Evolutionary conservation across 257 asterid genomes (phyloP), one percentile per base, ranked within the genome.

Genomic region (Striga asiatica): DNA sequence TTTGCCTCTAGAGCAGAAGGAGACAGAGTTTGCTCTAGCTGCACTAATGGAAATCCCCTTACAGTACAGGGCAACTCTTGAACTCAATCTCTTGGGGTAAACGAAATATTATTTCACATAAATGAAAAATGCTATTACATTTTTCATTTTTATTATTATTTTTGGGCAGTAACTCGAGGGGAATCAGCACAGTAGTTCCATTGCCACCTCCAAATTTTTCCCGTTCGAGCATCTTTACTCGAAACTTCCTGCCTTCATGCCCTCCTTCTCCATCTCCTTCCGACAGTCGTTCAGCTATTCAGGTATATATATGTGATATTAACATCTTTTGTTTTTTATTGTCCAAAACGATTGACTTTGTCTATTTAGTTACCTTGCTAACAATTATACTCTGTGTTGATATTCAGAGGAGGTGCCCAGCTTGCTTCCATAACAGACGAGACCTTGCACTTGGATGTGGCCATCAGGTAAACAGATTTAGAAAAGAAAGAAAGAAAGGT

Each of bases 41-140:
- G 85, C 97, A 17, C 76, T 88, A 72, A 88, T 88, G 97, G 97
- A 88, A 74, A 81, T 88, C 24, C 97, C 95, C 50, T 24, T 86
- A 17, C 97, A 88, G 60, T 88, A 80, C 66, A 88, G 82, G 73
- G 97, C 97, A 17, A 79, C 95, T 2, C 45, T 85, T 66, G 87
- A 80, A 78, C 88, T 88, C 31, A 73, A 77, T 72, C 24, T 85
- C 66, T 71, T 85, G 71, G 97, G 97, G 97, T 86, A 86, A 71
- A n/a, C n/a, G n/a, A n/a, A n/a, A n/a, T n/a, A n/a, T n/a, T n/a
- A n/a, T n/a, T n/a, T n/a, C n/a, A n/a, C n/a, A n/a, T n/a, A n/a
- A n/a, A n/a, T n/a, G n/a, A n/a, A n/a, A n/a, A n/a, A n/a, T n/a
- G n/a, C n/a, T n/a, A n/a, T n/a, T n/a, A n/a, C n/a, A n/a, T n/a